A percentile compares a stretch with the other conserved stretches of the same genome.
Evolutionary conservation across 352 stramenopile species (phyloP).

Genomic region (Thalassiosira livingstoniorum): DNA sequence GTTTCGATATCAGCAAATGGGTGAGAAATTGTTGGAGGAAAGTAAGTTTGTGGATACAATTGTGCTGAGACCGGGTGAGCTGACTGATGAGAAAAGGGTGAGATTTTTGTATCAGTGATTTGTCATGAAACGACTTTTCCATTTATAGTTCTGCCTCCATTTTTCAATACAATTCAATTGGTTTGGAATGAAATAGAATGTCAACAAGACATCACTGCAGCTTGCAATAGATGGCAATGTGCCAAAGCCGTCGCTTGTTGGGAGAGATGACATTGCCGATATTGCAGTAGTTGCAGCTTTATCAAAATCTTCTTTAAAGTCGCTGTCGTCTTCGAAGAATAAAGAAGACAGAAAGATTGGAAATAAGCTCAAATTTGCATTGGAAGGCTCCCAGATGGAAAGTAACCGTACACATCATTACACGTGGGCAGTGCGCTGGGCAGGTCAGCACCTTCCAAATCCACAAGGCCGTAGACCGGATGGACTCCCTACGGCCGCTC

Average conservation of each 20-base stretch:
- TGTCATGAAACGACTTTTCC: neutral
- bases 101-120: constrained; percentile 17
- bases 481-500: constrained; percentile 27
- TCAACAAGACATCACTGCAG: constrained; percentile 73
- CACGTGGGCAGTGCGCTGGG: constrained; percentile 54
- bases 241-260: constrained; percentile 56
- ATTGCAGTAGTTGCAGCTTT: constrained; percentile 66
- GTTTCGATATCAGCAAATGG: constrained; percentile 75
- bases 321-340: too few species aligned
- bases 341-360: too few species aligned
- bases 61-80: constrained; percentile 71
- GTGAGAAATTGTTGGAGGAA: constrained; percentile 66
- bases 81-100: constrained; percentile 71
- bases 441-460: constrained; percentile 40
- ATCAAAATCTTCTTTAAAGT: too few species aligned
- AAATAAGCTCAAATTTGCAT: too few species aligned
- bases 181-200: too few species aligned
- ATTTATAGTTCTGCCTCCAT: too few species aligned
- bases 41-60: constrained; percentile 75
- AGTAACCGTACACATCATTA: constrained; percentile 53
- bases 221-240: constrained; percentile 61
- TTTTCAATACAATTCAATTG: too few species aligned
- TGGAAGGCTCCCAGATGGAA: too few species aligned
- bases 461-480: constrained; percentile 46
- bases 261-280: constrained; percentile 73